Base-by-base conservation (phyloP, 78 protist species). In the Dictyostelium brefeldianum region DNA sequence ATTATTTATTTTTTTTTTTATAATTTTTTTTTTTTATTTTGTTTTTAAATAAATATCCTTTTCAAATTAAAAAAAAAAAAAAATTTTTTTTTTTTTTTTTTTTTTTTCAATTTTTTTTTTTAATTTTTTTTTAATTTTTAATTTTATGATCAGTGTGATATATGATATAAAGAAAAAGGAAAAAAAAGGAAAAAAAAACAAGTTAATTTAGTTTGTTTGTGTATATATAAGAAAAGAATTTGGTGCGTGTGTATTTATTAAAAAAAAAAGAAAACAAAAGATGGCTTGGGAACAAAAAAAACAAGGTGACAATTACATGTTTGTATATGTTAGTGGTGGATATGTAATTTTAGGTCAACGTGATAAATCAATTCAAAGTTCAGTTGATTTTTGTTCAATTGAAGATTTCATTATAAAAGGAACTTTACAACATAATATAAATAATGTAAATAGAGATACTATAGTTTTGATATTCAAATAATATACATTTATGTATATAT, bases 251-350 rank as follows among this genome's bases (percentile, higher is more conserved):
- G 1, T 36, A 36, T 36, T 36, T 31, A 54, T 22, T 48, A 85
- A 59, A 27, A 48, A 57, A 47, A 62, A 53, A 43, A 57, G 25
- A 54, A 5, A 71, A 46, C 22, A 64, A n/a, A 80, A 48, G 53
- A 87, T 87, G 93, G 93, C 93, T 77, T 87, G 93, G 93, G 93
- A 87, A 36, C 62, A 64, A n/a, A 87, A 87, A 64, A 87, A 87
- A 74, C 53, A 51, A 29, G 74, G 81, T 43, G 73, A 74, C 27
- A 27, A 53, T 14, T 87, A 75, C 71, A 77, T 77, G 20, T 87
- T 87, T 78, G 93, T 87, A 17, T 87, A 75, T 87, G 93, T 87
- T 14, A 77, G 84, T 31, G 93, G 93, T 78, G 93, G 93, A 56
- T 87, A 87, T 50, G 93, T 87, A n/a, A 65, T 87, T 14, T 65